Evolutionary conservation across 148 eudicot genomes (phyloP), one percentile per base, ranked within the genome.

Genomic region (Vaccinium corymbosum): DNA sequence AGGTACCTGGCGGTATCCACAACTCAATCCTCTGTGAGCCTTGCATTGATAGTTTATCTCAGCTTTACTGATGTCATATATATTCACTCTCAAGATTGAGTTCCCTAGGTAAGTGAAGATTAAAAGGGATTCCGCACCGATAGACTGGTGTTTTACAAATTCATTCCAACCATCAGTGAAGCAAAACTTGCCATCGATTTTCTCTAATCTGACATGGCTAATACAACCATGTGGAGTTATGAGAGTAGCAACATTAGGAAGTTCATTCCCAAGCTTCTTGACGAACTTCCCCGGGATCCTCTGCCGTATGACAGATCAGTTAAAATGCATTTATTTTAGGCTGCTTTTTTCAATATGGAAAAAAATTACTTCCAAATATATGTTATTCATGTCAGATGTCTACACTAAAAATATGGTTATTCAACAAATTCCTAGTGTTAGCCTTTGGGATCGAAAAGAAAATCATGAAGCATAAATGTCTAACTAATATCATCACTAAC

Each of bases 121-220:
- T 81, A 92, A 38, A 79, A 89, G 87, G 85, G 73, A 87, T 9
- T 85, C 87, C 66, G 51, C 81, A 3, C 84, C 84, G 19, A 92
- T 82, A 38, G 88, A 89, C 57, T 86, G 88, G 64, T 84, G 81
- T 19, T 86, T 76, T 55, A 85, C 78, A 74, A 92, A 92, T 3
- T 90, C 86, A 20, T 85, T 68, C 89, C 89, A 89, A 61, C 92
- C 93, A 14, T 91, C 76, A 15, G 46, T 27, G 71, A 92, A 80
- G 86, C 93, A 87, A 32, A 90, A 32, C 55, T 74, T 66, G 19
- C 75, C 87, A 35, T 52, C 88, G 13, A 77, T 80, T 86, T 79
- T 89, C 84, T 64, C 81, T 71, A 80, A 70, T 19, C 86, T 25
- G 62, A 91, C 93, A 5, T 79, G 62, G 85, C 88, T 86, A 4